Percentiles rank a stretch among this genome's conserved stretches.
Conservation (phyloP, 441 rosid species). For the Pelargonium fulgidum region DNA sequence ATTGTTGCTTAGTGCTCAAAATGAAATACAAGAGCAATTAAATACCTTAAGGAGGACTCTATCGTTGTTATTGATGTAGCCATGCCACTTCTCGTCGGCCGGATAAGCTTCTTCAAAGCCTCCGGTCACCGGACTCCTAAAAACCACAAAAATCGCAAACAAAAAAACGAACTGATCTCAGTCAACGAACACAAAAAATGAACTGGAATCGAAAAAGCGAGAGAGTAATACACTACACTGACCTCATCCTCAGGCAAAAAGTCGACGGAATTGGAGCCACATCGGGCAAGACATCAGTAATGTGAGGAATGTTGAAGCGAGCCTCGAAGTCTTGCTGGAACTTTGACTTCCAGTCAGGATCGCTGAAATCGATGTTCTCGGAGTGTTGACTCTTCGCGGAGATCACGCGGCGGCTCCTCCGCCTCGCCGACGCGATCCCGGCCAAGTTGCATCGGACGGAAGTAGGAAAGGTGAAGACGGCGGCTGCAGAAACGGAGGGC, state of each 20-base stretch:
- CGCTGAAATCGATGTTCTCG: constrained; percentile 41
- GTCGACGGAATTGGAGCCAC: constrained; percentile 67
- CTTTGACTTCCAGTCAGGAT: constrained; percentile 69
- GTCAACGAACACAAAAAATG: background rate
- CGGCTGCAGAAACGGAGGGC: constrained; percentile 2
- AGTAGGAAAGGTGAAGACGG: constrained; percentile 21
- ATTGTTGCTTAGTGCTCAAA: background rate
- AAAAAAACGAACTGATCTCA: background rate
- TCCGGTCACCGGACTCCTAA: constrained; percentile 66
- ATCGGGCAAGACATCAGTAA: constrained; percentile 67
- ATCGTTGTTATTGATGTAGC: constrained; percentile 80
- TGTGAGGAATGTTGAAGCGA: constrained; percentile 69
- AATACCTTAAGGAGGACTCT: constrained; percentile 90
- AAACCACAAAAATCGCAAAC: background rate
- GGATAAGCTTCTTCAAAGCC: constrained; percentile 74
- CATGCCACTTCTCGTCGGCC: constrained; percentile 95
- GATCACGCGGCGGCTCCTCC: constrained; percentile 12
- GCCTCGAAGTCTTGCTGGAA: constrained; percentile 57
- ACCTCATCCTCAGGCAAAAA: constrained; percentile 93
- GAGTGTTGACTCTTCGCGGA: constrained; percentile 21
- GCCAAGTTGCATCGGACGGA: constrained; percentile 18
- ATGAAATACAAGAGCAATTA: background rate
- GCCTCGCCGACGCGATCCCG: background rate
- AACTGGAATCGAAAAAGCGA: background rate
- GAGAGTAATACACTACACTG: no score